Percentiles rank a stretch among this genome's conserved stretches.
phyloP scores from a whole-genome alignment of 352 stramenopile species.

The Pythium plurisporium region DNA sequence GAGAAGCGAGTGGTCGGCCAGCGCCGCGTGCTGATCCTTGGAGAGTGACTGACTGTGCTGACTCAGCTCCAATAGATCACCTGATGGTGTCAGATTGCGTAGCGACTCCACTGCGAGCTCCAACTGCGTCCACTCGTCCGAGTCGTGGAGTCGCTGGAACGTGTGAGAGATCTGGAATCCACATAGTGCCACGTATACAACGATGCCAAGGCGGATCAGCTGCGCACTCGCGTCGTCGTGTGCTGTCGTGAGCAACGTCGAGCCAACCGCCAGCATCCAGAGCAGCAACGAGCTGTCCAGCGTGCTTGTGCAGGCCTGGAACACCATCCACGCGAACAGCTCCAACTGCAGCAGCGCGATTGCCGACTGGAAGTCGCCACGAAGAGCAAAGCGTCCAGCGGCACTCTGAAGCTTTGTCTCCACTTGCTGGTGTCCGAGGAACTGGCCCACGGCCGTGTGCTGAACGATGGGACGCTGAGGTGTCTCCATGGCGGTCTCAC shows the following conservation, averaged over 20 bases:
- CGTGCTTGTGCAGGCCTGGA: not conserved
- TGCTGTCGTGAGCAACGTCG: not conserved
- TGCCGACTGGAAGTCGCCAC: not conserved
- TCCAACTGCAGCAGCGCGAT: not conserved
- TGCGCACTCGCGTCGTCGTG: not conserved
- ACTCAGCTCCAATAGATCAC: not conserved
- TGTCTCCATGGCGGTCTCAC: not conserved
- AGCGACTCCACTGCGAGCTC: not conserved
- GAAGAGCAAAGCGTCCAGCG: not conserved
- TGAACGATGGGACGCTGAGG: not conserved
- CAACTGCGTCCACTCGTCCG: not conserved
- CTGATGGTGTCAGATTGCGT: not conserved
- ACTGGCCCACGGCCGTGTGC: not conserved
- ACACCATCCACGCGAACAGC: not conserved
- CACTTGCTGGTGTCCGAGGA: not conserved
- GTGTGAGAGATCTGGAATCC: not conserved
- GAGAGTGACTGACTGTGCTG: not conserved
- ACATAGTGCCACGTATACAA: not conserved
- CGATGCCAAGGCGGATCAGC: not conserved
- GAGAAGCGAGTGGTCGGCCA: not conserved
- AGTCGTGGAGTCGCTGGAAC: not conserved
- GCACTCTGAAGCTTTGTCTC: not conserved
- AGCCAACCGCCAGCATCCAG: not conserved
- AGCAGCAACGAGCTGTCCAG: not conserved
- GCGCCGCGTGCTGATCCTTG: not conserved